These are phyloP conservation scores for Saccharomyces hybrid DNA, from an alignment of 1,139 yeast genomes.

Conservation along the genomic window DNA sequence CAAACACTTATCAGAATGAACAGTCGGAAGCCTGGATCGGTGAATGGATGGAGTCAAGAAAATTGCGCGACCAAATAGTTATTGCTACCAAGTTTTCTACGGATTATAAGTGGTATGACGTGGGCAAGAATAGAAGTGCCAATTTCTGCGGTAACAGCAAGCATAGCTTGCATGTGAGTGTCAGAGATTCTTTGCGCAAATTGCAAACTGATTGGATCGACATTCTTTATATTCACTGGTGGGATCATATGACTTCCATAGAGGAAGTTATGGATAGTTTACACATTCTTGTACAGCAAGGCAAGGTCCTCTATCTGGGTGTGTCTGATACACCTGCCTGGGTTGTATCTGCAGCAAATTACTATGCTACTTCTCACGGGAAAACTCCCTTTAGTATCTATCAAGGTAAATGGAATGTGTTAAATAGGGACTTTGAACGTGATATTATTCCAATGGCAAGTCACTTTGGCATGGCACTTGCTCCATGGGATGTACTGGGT, in stretches of 20 bases:
- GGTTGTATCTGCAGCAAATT: conserved; percentile 21
- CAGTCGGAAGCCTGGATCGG: conserved; percentile 14
- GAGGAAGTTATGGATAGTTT: conserved; percentile 23
- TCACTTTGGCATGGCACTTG: conserved; percentile 19
- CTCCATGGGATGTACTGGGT: conserved; percentile 18
- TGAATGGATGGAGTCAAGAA: conserved; percentile 4
- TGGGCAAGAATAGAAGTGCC: neutral
- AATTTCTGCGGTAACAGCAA: neutral
- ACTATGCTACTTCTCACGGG: conserved; percentile 18
- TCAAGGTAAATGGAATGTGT: conserved; percentile 21
- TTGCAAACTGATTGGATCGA: conserved; percentile 3
- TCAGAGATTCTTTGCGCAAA: conserved; percentile 2
- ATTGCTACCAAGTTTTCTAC: neutral
- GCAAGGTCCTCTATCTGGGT: conserved; percentile 15
- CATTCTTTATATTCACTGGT: conserved; percentile 18
- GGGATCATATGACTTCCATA: conserved; percentile 24
- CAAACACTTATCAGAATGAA: conserved; percentile 20
- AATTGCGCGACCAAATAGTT: conserved; percentile 5
- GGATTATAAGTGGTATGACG: neutral
- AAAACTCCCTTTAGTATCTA: conserved; percentile 17
- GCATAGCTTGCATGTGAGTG: conserved; percentile 3
- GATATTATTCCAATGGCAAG: conserved; percentile 18
- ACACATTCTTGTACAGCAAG: conserved; percentile 13
- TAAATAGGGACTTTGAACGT: conserved; percentile 18
- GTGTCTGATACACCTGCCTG: conserved; percentile 24